Percentiles rank a stretch among this genome's conserved stretches.
Evolutionary conservation across 1,284 basidiomycete species (phyloP).

Genomic region (Heterobasidion irregulare): DNA sequence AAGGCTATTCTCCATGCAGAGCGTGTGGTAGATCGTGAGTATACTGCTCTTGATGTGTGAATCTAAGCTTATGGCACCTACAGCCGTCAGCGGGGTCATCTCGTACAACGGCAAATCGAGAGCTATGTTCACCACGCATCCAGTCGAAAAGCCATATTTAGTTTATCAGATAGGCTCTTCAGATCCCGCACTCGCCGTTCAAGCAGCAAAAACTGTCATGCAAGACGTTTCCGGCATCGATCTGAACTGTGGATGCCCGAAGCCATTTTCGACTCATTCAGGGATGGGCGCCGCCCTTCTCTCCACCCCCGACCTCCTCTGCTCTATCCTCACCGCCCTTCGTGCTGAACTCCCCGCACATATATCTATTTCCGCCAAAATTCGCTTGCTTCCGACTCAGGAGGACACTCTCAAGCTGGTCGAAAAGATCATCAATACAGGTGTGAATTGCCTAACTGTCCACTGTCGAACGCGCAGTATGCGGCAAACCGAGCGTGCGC

Average conservation of each 20-base stretch:
- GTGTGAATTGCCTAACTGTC: constrained; percentile 85
- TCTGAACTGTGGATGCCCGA: constrained; percentile 93
- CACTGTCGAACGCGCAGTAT: constrained; percentile 95
- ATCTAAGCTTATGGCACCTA: background rate
- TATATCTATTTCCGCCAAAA: constrained; percentile 87
- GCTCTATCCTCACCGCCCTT: constrained; percentile 76
- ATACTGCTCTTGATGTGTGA: background rate
- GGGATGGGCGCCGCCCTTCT: constrained; percentile 98
- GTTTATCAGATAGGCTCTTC: constrained; percentile 92
- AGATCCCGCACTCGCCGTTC: constrained; percentile 82
- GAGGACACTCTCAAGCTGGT: constrained; percentile 85
- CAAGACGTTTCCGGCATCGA: constrained; percentile 92
- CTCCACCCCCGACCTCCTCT: constrained; percentile 85
- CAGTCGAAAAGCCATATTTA: constrained; percentile 86
- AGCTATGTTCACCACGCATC: constrained; percentile 90
- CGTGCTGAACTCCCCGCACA: constrained; percentile 66
- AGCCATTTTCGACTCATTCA: constrained; percentile 90
- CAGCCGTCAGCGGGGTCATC: constrained; percentile 84
- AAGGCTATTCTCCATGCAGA: constrained; percentile 88
- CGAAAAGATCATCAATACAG: constrained; percentile 79
- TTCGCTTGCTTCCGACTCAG: constrained; percentile 81
- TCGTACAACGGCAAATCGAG: constrained; percentile 78
- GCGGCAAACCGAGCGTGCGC: constrained; percentile 78
- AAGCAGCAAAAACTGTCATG: constrained; percentile 83
- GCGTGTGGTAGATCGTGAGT: constrained; percentile 78